Percentiles rank a stretch among this genome's conserved stretches.
Evolutionary conservation across 371 early-diverging fungal species (phyloP).

Genomic region (Funneliformis caledonium): DNA sequence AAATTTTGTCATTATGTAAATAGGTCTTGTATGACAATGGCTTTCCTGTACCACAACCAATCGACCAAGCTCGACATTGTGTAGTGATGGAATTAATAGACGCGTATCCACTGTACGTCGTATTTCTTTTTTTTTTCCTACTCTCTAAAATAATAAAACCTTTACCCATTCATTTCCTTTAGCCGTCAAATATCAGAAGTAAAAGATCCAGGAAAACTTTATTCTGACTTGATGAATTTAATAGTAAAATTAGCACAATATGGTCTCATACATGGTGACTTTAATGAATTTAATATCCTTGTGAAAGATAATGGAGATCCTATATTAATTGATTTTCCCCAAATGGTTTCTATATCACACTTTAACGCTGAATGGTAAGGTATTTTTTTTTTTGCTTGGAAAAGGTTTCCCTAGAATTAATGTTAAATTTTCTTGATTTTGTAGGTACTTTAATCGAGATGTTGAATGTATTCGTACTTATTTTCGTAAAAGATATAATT

Average conservation of each 20-base stretch:
- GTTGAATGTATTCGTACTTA: constrained; percentile 96
- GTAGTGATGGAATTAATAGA: constrained; percentile 98
- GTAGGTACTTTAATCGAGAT: constrained; percentile 96
- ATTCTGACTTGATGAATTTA: constrained; percentile 91
- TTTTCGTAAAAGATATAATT: constrained; percentile 88
- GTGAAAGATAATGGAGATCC: constrained; percentile 84
- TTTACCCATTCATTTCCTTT: constrained; percentile 27
- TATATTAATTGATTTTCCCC: constrained; percentile 99
- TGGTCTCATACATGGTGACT: constrained; percentile 99
- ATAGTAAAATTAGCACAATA: constrained; percentile 94
- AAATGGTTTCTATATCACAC: constrained; percentile 98
- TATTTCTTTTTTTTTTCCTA: not conserved
- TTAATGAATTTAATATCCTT: constrained; percentile 99
- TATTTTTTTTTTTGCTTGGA: not conserved
- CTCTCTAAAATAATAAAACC: not conserved
- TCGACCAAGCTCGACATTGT: constrained; percentile 96
- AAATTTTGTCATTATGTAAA: constrained; percentile 21
- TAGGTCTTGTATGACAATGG: constrained; percentile 84
- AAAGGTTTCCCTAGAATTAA: not conserved
- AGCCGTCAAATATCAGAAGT: constrained; percentile 86
- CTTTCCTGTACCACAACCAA: constrained; percentile 95
- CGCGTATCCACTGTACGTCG: constrained; percentile 84
- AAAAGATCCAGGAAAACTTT: constrained; percentile 89
- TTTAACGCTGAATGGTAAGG: constrained; percentile 87
- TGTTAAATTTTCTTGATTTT: not conserved